Base-by-base conservation (phyloP, 257 asterid genomes). In the Solanum habrochaites region DNA sequence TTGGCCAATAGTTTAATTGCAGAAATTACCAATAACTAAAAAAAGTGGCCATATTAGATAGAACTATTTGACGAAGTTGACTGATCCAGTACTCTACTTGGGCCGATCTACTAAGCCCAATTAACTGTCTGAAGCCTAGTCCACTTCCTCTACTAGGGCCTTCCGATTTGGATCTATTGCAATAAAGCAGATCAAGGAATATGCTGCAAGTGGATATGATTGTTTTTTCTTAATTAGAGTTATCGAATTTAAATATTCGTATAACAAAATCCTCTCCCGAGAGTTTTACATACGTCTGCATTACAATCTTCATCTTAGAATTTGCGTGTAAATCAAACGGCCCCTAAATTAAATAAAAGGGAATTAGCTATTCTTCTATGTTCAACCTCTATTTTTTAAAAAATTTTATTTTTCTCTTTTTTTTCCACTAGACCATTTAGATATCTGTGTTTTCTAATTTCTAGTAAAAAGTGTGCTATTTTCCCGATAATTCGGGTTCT, bases 381-480 rank as follows among this genome's bases (percentile, higher is more conserved):
- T 42, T 42, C 13, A 21, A 58, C 67, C 27, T 21, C 67, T 21
- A 58, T 58, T 58, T 3, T 3, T 3, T 21, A 8, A 7, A 2
- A 8, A 7, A 2, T 20, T 56, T 56, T 56, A 6, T 56, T 58
- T 3, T 58, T 7, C 64, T 56, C n/a, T 20, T 7, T 2, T 1
- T 56, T 20, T 56, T 25, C 27, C 27, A 23, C 15, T 25, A 25
- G 72, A 27, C 4, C 2, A 27, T 66, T 81, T 89, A 80, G 92
- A 92, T 86, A 29, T 71, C 20, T 89, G 93, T 91, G 91, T 80
- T 92, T 85, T 32, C 5, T 32, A 32, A 32, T 32, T 37, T 88
- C 31, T 92, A 45, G 94, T 85, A 88, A 45, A 88, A 45, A 87
- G 91, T 87, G 95, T 91, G 92, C 90, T 87, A 14, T 81, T 66